These are phyloP conservation scores for Cladorrhinum sp. DNA, from an alignment of 2,329 filamentous ascomycete species.

Conservation along the genomic window DNA sequence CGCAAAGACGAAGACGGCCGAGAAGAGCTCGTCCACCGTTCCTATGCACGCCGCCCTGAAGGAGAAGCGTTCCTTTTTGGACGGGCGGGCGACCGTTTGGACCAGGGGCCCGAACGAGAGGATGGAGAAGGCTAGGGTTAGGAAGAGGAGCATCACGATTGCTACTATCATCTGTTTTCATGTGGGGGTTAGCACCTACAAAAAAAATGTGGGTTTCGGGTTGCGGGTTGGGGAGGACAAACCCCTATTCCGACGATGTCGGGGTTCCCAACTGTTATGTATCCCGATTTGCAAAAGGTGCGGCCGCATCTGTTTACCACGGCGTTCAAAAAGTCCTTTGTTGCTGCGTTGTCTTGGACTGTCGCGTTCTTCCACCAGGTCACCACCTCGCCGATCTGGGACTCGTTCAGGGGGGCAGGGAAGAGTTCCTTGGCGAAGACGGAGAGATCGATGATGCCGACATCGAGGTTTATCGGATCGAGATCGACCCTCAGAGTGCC, in stretches of 20 bases:
- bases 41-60: conserved; percentile 17
- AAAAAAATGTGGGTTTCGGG: neutral
- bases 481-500: conserved; percentile 3
- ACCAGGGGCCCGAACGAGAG: conserved; percentile 16
- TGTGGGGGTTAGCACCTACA: too few species aligned
- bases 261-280: conserved; percentile 21
- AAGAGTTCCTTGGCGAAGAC: conserved; percentile 16
- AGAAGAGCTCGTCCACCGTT: conserved; percentile 19
- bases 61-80: conserved; percentile 14
- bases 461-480: conserved; percentile 11
- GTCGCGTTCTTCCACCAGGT: conserved; percentile 19
- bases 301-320: conserved; percentile 14
- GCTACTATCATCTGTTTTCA: conserved; percentile 22
- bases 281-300: conserved; percentile 14
- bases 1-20: conserved; percentile 19
- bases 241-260: conserved; percentile 23
- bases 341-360: neutral
- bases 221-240: neutral
- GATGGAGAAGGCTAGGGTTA: conserved; percentile 16
- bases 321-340: conserved; percentile 10
- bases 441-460: conserved; percentile 12
- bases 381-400: conserved; percentile 12
- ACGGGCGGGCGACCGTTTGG: conserved; percentile 7
- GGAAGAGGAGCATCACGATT: conserved; percentile 17
- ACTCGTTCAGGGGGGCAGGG: conserved; percentile 19